Percentiles rank a stretch among this genome's conserved stretches.
Evolutionary conservation across 129 eudicot genomes (phyloP).

Genomic region (Daucus carota): DH1_v3.0 NC_030389.2:3587001-3587500

Average conservation of each 20-base stretch:
- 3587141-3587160: neutral
- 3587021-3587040: constrained; percentile 58
- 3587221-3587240: neutral
- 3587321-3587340: neutral
- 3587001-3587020: neutral
- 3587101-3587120: neutral
- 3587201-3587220: neutral
- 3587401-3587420: neutral
- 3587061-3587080: constrained; percentile 71
- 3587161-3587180: neutral
- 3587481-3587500: constrained; percentile 64
- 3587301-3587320: no score
- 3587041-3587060: constrained; percentile 78
- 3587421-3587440: neutral
- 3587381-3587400: neutral
- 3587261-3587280: neutral
- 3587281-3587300: neutral
- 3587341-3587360: neutral
- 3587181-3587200: neutral
- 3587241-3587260: neutral
- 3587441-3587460: neutral
- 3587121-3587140: neutral
- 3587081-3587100: constrained; percentile 52
- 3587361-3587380: neutral
- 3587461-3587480: constrained; percentile 40